Evolutionary conservation across 306 rosid genomes (phyloP).

Genomic region (Rosa persica): DNA sequence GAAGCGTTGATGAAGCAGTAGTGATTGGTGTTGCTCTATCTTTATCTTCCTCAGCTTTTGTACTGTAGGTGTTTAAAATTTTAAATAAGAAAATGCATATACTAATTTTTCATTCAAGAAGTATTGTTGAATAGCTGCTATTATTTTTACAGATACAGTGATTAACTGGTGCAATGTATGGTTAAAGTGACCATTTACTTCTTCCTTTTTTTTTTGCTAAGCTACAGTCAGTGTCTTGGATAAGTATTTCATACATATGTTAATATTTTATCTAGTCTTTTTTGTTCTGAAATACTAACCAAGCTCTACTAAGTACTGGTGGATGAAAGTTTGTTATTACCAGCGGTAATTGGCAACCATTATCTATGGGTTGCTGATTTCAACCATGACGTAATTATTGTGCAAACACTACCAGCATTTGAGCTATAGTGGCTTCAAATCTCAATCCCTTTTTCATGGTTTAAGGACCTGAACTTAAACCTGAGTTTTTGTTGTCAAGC

Average conservation of each 20-base stretch:
- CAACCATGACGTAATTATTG: not conserved
- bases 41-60: slow-evolving; percentile 97
- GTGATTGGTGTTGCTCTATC: slow-evolving; percentile 99
- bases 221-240: not conserved
- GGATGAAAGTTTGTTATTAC: not conserved
- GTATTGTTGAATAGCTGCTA: not conserved
- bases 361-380: not conserved
- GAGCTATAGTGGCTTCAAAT: not conserved
- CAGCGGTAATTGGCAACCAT: not conserved
- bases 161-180: not conserved
- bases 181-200: not conserved
- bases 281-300: not conserved
- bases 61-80: slow-evolving; percentile 71
- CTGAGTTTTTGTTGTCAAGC: not conserved
- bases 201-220: not conserved
- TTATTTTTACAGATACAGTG: not conserved
- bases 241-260: not conserved
- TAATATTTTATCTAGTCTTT: not conserved
- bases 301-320: not conserved
- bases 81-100: slow-evolving; percentile 11
- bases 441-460: not conserved
- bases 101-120: not conserved
- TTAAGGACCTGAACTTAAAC: not conserved
- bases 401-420: not conserved
- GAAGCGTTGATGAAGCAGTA: slow-evolving; percentile 95